Evolutionary conservation across 1,139 yeast species (phyloP).

Genomic region (Scheffersomyces lignicola): DNA sequence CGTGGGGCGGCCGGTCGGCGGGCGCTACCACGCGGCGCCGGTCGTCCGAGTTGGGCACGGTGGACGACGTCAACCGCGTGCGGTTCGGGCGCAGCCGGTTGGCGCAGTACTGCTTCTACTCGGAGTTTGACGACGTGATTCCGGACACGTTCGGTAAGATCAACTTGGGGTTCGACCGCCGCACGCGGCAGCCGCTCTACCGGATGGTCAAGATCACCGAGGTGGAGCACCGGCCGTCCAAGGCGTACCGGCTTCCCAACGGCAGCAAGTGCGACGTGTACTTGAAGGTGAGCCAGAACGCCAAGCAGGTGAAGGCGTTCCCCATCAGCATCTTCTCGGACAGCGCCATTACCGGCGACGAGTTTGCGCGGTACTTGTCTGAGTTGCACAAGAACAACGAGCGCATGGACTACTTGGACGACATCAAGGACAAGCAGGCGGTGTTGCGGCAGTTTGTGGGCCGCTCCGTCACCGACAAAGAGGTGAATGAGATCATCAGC

Average conservation of each 20-base stretch:
- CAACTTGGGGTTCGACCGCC: conserved; percentile 70
- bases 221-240: conserved; percentile 52
- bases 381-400: conserved; percentile 62
- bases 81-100: conserved; percentile 77
- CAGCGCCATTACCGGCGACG: conserved; percentile 63
- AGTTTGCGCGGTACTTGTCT: conserved; percentile 66
- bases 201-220: conserved; percentile 81
- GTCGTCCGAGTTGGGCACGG: conserved; percentile 36
- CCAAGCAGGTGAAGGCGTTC: conserved; percentile 64
- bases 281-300: conserved; percentile 65
- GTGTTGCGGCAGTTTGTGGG: conserved; percentile 63
- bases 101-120: conserved; percentile 76
- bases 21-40: conserved; percentile 19
- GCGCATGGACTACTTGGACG: conserved; percentile 62
- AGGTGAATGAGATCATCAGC: conserved; percentile 77
- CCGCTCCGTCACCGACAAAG: conserved; percentile 68
- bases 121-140: conserved; percentile 69
- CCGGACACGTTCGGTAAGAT: conserved; percentile 80
- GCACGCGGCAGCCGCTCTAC: conserved; percentile 66
- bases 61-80: conserved; percentile 66
- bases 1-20: conserved; percentile 46
- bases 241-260: conserved; percentile 55
- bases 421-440: conserved; percentile 63
- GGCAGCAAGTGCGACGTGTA: conserved; percentile 59
- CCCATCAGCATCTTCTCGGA: conserved; percentile 83